A percentile compares a stretch with the other conserved stretches of the same genome.
phyloP scores from a whole-genome alignment of 495 filamentous ascomycete species.

The Usnea hakonensis region DNA sequence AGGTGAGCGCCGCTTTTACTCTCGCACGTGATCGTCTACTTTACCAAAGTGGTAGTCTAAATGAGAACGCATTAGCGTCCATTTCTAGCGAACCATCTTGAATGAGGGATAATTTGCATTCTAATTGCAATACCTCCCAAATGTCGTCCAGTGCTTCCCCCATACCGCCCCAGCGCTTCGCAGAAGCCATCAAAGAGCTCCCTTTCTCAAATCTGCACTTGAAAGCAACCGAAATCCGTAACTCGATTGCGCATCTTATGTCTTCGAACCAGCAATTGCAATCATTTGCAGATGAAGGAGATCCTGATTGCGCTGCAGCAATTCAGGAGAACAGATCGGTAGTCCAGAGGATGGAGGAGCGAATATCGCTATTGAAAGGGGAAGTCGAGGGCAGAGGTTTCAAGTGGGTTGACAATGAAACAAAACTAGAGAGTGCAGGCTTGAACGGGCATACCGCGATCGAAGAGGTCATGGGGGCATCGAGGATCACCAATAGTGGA shows the following conservation, averaged over 20 bases:
- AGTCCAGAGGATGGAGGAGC: slow-evolving; percentile 61
- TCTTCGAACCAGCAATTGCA: slow-evolving; percentile 68
- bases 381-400: slow-evolving; percentile 73
- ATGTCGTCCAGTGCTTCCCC: slow-evolving; percentile 46
- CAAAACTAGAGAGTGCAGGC: slow-evolving; percentile 22
- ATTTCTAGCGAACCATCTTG: too few species aligned
- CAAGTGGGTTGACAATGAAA: slow-evolving; percentile 54
- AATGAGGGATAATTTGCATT: too few species aligned
- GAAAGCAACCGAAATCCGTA: slow-evolving; percentile 76
- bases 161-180: slow-evolving; percentile 57
- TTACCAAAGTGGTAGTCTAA: too few species aligned
- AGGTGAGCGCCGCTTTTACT: too few species aligned
- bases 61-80: too few species aligned
- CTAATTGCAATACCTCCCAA: not conserved
- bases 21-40: too few species aligned
- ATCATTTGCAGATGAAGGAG: slow-evolving; percentile 46
- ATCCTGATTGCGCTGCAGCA: slow-evolving; percentile 60
- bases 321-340: slow-evolving; percentile 66
- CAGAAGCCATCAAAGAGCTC: slow-evolving; percentile 64
- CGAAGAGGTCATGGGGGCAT: slow-evolving; percentile 18
- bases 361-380: slow-evolving; percentile 56
- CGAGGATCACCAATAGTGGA: slow-evolving; percentile 17
- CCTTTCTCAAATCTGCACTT: slow-evolving; percentile 62
- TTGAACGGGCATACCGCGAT: slow-evolving; percentile 29
- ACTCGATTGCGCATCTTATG: slow-evolving; percentile 72